A percentile compares a stretch with the other conserved stretches of the same genome.
Evolutionary conservation across 176 grass and related monocot species (phyloP).

Genomic region (Poa pratensis): DNA sequence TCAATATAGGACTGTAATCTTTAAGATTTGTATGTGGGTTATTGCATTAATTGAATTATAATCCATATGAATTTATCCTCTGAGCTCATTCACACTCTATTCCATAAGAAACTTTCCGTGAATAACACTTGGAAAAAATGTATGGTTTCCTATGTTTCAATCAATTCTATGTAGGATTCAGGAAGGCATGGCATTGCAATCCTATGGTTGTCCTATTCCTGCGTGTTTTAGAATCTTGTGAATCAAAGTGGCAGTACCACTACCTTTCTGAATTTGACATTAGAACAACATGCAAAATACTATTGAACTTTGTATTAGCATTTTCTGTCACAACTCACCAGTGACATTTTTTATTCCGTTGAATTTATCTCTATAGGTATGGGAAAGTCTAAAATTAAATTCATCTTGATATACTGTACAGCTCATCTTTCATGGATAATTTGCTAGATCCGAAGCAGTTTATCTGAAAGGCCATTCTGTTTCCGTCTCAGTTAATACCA

Average conservation of each 20-base stretch:
- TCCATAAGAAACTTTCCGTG: background rate
- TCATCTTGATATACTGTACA: background rate
- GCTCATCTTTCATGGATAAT: background rate
- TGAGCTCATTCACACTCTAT: background rate
- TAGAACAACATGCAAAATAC: background rate
- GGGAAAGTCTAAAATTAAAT: background rate
- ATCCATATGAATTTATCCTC: background rate
- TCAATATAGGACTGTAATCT: background rate
- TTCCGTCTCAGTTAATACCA: background rate
- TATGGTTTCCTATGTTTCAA: background rate
- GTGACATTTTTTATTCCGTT: background rate
- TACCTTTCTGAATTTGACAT: slow-evolving; percentile 15
- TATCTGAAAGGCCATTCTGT: background rate
- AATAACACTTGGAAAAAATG: background rate
- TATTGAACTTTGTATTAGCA: background rate
- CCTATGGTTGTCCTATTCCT: background rate
- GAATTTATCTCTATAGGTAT: background rate
- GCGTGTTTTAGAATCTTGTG: background rate
- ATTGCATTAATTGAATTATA: background rate
- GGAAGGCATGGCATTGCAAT: background rate
- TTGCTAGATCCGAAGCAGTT: background rate
- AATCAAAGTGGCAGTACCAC: background rate
- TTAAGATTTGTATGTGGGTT: background rate
- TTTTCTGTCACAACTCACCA: background rate
- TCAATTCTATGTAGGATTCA: background rate